These are phyloP conservation scores for Sugiyamaella sp. DNA, from an alignment of 1,139 yeast species.

Conservation along the genomic window DNA sequence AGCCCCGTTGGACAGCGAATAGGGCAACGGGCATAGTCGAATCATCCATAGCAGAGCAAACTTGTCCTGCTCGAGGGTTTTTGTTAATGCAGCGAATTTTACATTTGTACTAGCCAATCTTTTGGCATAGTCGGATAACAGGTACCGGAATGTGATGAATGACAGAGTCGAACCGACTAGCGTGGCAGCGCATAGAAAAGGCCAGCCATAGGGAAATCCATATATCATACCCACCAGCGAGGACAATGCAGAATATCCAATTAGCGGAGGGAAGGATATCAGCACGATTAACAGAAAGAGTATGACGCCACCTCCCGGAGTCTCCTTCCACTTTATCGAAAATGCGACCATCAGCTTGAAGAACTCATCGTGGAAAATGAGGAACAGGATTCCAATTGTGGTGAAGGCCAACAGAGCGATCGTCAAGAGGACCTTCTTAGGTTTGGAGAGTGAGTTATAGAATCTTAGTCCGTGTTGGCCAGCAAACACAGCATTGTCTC, in stretches of 20 bases:
- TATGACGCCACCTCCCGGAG: conserved; percentile 55
- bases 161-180: conserved; percentile 73
- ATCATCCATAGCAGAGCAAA: conserved; percentile 69
- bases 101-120: conserved; percentile 55
- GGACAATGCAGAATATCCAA: conserved; percentile 77
- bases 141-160: conserved; percentile 66
- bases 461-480: conserved; percentile 10
- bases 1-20: conserved; percentile 90
- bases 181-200: conserved; percentile 68
- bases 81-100: conserved; percentile 73
- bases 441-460: conserved; percentile 15
- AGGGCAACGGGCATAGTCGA: conserved; percentile 89
- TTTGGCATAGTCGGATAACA: conserved; percentile 62
- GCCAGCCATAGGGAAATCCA: conserved; percentile 83
- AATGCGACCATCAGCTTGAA: conserved; percentile 50
- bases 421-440: conserved; percentile 16
- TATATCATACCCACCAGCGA: conserved; percentile 79
- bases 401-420: conserved; percentile 28
- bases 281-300: conserved; percentile 53
- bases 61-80: conserved; percentile 69
- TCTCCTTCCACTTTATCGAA: conserved; percentile 51
- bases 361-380: conserved; percentile 54
- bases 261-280: conserved; percentile 81
- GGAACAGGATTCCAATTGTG: conserved; percentile 39
- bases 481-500: conserved; percentile 12